Base-by-base conservation (phyloP, 2,329 filamentous ascomycete species). In the Metarhizium humberi region DNA sequence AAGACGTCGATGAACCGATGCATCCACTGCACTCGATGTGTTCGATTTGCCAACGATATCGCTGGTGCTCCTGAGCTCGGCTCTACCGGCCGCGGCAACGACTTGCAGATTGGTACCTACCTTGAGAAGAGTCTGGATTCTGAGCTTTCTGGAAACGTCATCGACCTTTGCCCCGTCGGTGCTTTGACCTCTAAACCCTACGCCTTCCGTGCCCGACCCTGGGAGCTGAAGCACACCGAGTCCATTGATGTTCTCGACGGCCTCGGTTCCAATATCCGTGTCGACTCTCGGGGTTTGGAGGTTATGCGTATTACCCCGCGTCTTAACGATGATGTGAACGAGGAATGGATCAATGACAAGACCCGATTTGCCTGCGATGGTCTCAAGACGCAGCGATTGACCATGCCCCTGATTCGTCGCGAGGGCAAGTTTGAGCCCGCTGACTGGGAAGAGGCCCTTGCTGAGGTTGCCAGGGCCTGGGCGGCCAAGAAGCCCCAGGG, bases 1-100 rank as follows among this genome's bases (percentile, higher is more conserved):
- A 99, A 99, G 84, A 99, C 94, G 3, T 99, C 94, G 51, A 99
- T 99, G 94, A 99, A 99, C 81, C 84, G 94, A 71, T 99, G 94
- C 75, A 99, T 99, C 67, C 94, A 99, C 79, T 99, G 94, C 80
- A 99, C 94, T 60, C 86, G 94, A 67, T 99, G 94, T 75, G 85
- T 99, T 64, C 91, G 94, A 69, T 99, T 99, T 74, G 89, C 94
- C 70, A 99, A 97, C 75, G 94, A 99, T 67, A 81, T 99, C 67
- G 94, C 94, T 59, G 94, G 94, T 66, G 94, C 94, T 58, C 91
- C 94, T 40, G 94, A 99, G 73, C 82, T 99, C 66, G 94, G 94
- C 63, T 95, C 92, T 40, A 88, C 88, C 34, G 94, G 94, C 68
- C 89, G 94, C 78, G 94, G 94, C 69, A 97, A 97, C 74, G 89